These are phyloP conservation scores for Suillus placidus DNA, from an alignment of 768 basidiomycete genomes.

Conservation along the genomic window DNA sequence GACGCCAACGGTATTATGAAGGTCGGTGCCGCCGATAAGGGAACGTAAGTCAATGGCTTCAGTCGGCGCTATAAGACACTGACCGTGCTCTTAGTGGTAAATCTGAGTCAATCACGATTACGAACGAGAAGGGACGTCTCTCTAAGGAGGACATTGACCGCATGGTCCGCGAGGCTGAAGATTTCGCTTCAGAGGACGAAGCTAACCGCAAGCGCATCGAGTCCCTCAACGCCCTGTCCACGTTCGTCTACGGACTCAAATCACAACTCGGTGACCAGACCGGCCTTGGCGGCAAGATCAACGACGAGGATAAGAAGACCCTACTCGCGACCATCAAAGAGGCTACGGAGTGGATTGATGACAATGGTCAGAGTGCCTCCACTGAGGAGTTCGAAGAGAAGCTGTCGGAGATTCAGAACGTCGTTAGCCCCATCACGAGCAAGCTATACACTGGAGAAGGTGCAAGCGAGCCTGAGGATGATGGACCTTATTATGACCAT, in stretches of 20 bases:
- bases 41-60: conserved; percentile 59
- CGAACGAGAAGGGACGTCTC: conserved; percentile 93
- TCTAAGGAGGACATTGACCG: conserved; percentile 90
- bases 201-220: conserved; percentile 82
- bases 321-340: conserved; percentile 85
- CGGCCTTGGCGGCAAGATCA: conserved; percentile 88
- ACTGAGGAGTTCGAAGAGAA: conserved; percentile 94
- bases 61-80: not conserved
- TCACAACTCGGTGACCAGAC: conserved; percentile 83
- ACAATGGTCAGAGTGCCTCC: conserved; percentile 71
- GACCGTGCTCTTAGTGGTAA: conserved; percentile 59
- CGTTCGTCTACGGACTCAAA: conserved; percentile 87
- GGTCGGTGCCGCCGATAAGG: conserved; percentile 91
- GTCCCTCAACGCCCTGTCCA: conserved; percentile 78
- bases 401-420: conserved; percentile 70
- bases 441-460: conserved; percentile 64
- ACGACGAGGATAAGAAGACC: conserved; percentile 81
- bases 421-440: conserved; percentile 83
- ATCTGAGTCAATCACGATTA: conserved; percentile 89
- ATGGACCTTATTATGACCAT: conserved; percentile 48
- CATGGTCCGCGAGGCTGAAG: conserved; percentile 94
- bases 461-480: conserved; percentile 35
- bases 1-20: conserved; percentile 97
- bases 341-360: conserved; percentile 89
- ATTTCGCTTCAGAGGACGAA: conserved; percentile 82